Conservation (phyloP, 257 asterid species). For the Capsicum baccatum region DNA sequence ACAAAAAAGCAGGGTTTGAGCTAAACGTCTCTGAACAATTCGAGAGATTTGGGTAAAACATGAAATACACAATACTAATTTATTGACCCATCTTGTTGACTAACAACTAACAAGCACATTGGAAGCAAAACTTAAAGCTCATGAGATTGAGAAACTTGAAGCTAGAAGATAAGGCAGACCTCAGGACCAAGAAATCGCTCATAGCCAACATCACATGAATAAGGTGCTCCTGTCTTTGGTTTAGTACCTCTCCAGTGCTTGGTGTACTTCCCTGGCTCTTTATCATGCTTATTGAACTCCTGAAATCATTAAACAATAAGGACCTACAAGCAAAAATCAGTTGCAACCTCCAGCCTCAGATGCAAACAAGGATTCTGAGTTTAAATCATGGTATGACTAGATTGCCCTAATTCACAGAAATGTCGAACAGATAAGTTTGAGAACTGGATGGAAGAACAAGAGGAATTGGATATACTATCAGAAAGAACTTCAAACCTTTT, state of each 20-base stretch:
- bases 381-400: slow-evolving; percentile 10
- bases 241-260: slow-evolving; percentile 96
- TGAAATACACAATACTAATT: background rate
- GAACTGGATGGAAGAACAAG: slow-evolving; percentile 11
- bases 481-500: slow-evolving; percentile 6
- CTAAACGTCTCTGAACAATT: background rate
- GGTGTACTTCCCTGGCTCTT: slow-evolving; percentile 82
- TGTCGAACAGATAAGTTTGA: background rate
- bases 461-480: background rate
- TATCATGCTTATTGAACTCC: slow-evolving; percentile 96
- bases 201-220: slow-evolving; percentile 92
- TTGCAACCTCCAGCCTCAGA: slow-evolving; percentile 22
- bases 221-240: slow-evolving; percentile 96
- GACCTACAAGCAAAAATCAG: slow-evolving; percentile 28
- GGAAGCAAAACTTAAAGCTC: slow-evolving; percentile 7
- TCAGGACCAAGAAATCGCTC: slow-evolving; percentile 99
- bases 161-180: slow-evolving; percentile 53
- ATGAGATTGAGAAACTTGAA: slow-evolving; percentile 34
- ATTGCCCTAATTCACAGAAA: slow-evolving; percentile 16
- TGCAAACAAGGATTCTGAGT: slow-evolving; percentile 7
- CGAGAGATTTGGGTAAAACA: slow-evolving; percentile 24
- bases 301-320: slow-evolving; percentile 46
- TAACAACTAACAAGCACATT: slow-evolving; percentile 15
- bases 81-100: background rate
- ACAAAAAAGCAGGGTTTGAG: background rate